These are phyloP conservation scores for Ophiosphaerella narmari DNA, from an alignment of 2,329 filamentous ascomycete species.

Conservation along the genomic window DNA sequence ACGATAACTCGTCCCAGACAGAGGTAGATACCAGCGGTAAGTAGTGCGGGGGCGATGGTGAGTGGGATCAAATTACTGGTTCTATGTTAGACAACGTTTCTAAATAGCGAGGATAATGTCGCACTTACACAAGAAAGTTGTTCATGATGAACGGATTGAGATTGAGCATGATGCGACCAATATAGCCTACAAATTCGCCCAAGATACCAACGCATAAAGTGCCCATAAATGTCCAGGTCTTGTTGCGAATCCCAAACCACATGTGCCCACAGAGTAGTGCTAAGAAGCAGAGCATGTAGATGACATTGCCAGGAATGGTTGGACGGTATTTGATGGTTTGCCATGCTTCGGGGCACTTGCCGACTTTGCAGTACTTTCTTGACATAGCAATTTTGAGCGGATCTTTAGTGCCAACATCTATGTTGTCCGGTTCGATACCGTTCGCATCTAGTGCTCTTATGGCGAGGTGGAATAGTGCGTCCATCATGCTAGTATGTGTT, in stretches of 20 bases:
- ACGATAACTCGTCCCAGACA: conserved; percentile 60
- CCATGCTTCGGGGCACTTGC: conserved; percentile 51
- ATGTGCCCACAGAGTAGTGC: conserved; percentile 54
- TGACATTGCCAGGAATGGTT: conserved; percentile 54
- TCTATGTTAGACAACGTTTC: conserved; percentile 4
- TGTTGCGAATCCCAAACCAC: conserved; percentile 54
- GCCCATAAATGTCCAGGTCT: conserved; percentile 58
- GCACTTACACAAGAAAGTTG: conserved; percentile 56
- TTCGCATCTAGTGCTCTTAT: conserved; percentile 13
- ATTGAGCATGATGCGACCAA: conserved; percentile 57
- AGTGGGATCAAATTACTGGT: conserved; percentile 57
- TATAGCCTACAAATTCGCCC: conserved; percentile 61
- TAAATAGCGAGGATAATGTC: neutral
- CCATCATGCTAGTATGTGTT: conserved; percentile 1
- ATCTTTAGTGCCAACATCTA: conserved; percentile 23
- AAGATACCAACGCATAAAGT: conserved; percentile 53
- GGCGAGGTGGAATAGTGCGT: conserved; percentile 6
- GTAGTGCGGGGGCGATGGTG: conserved; percentile 61
- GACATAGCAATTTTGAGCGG: conserved; percentile 19
- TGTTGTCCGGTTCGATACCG: conserved; percentile 27
- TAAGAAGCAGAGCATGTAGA: conserved; percentile 56
- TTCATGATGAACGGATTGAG: conserved; percentile 55
- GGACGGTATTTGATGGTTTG: conserved; percentile 59
- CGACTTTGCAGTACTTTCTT: conserved; percentile 34
- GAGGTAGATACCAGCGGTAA: conserved; percentile 60